Evolutionary conservation across 1,139 yeast genomes (phyloP), one percentile per base, ranked within the genome.

Genomic region (Nakaseomyces glabratus): DNA sequence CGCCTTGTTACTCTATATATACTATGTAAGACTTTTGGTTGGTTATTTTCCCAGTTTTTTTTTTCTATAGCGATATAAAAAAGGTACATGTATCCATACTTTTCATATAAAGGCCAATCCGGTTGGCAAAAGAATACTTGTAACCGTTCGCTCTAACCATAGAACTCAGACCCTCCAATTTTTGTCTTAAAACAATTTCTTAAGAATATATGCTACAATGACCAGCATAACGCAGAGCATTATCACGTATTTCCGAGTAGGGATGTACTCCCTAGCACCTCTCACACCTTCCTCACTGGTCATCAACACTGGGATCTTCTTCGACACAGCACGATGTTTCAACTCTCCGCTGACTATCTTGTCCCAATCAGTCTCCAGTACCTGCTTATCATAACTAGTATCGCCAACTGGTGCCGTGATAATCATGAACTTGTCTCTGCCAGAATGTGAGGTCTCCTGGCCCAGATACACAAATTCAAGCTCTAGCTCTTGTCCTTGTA

Each of bases 381-480:
- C 14, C 4, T 6, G 9, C 14, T 26, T 26, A 13, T 26, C 30
- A 12, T n/a, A n/a, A 7, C 9, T 7, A 8, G 6, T 14, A 5
- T n/a, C 15, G 2, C 30, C 30, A 18, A 26, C 21, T 30, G 94
- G 93, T 44, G 86, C 69, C 15, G 88, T 74, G 46, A 86, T 85
- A 42, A 90, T 78, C 55, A 90, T 71, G 58, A 90, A 90, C 64
- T 90, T 90, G 15, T 26, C 30, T n/a, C 11, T 12, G 7, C 11
- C 12, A 10, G 20, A 8, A 14, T 24, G 12, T 9, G 16, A 4
- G 11, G 7, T 15, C 6, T n/a, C 15, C 59, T 80, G 82, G 6
- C 30, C 30, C 15, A 26, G 21, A 12, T 17, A 26, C 13, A 26
- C 21, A 11, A 26, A 26, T 21, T 26, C 30, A 5, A 26, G 21